Conservation (phyloP, 2,329 filamentous ascomycete species). For the Endoconidiophora laricicola region DNA sequence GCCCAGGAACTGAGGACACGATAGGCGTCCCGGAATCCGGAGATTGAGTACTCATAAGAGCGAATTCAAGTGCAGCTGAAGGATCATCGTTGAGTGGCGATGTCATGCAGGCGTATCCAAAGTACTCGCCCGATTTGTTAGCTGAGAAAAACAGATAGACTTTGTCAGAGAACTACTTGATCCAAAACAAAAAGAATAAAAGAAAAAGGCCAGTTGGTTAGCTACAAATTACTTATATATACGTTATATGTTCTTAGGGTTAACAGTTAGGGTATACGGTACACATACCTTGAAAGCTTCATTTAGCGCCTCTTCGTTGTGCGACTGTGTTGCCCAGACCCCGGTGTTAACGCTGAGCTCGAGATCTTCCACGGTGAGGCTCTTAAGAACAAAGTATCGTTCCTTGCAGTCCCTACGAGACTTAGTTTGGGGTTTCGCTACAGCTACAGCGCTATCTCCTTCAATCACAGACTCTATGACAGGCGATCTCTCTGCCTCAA, state of each 20-base stretch:
- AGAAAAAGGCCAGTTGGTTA: neutral
- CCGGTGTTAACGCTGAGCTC: slow-evolving; percentile 76
- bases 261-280: neutral
- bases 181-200: no score
- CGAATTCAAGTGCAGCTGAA: slow-evolving; percentile 50
- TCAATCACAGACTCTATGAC: neutral
- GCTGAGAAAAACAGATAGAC: slow-evolving; percentile 91
- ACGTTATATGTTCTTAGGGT: neutral
- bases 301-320: slow-evolving; percentile 77
- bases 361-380: slow-evolving; percentile 76
- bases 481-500: neutral
- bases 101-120: slow-evolving; percentile 81
- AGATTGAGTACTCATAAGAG: slow-evolving; percentile 42
- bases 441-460: neutral
- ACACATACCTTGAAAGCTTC: slow-evolving; percentile 56
- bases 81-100: slow-evolving; percentile 71
- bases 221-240: slow-evolving; percentile 7
- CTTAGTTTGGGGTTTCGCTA: neutral
- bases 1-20: slow-evolving; percentile 64
- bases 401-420: neutral
- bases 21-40: slow-evolving; percentile 47
- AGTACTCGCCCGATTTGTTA: slow-evolving; percentile 95
- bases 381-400: slow-evolving; percentile 85
- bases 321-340: slow-evolving; percentile 85
- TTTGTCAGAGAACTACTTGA: slow-evolving; percentile 50